Conservation (phyloP, 2,329 filamentous ascomycete genomes). For the Fusarium guadeloupense region DNA sequence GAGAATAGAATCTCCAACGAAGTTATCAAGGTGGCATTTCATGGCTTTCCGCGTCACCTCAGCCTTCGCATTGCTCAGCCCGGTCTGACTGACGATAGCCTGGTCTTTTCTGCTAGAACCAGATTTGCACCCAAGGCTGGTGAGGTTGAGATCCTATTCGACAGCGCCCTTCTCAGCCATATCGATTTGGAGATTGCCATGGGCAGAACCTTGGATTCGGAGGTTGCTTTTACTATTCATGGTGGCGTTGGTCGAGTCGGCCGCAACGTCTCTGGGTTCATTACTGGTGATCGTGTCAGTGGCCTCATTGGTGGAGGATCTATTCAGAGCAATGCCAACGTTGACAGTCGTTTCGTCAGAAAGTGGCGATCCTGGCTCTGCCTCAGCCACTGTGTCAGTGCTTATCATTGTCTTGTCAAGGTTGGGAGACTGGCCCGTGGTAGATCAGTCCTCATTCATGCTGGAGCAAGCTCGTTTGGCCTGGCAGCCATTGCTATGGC, state of each 20-base stretch:
- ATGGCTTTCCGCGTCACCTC: slow-evolving; percentile 16
- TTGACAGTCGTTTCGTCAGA: slow-evolving; percentile 51
- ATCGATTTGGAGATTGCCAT: slow-evolving; percentile 50
- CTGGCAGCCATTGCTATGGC: slow-evolving; percentile 56
- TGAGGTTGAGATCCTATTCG: slow-evolving; percentile 55
- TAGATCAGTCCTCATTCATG: slow-evolving; percentile 54
- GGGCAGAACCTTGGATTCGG: slow-evolving; percentile 45
- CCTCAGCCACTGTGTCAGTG: slow-evolving; percentile 53
- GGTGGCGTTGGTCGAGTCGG: slow-evolving; percentile 52
- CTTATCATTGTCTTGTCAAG: slow-evolving; percentile 53
- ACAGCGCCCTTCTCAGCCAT: slow-evolving; percentile 48
- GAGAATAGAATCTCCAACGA: slow-evolving; percentile 45
- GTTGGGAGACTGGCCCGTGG: slow-evolving; percentile 43
- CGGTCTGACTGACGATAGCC: slow-evolving; percentile 38
- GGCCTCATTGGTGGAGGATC: slow-evolving; percentile 50
- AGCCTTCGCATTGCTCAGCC: slow-evolving; percentile 42
- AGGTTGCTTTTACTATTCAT: slow-evolving; percentile 53
- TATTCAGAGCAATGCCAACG: slow-evolving; percentile 47
- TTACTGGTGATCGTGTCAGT: slow-evolving; percentile 53
- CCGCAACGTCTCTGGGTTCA: slow-evolving; percentile 44
- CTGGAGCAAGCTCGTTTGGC: slow-evolving; percentile 55
- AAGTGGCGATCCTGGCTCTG: slow-evolving; percentile 41
- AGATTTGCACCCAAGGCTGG: slow-evolving; percentile 38
- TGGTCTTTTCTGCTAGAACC: slow-evolving; percentile 40
- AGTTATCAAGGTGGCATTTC: slow-evolving; percentile 33